Conservation (phyloP, 1,284 basidiomycete species). For the Lignosus rhinocerotis region DNA sequence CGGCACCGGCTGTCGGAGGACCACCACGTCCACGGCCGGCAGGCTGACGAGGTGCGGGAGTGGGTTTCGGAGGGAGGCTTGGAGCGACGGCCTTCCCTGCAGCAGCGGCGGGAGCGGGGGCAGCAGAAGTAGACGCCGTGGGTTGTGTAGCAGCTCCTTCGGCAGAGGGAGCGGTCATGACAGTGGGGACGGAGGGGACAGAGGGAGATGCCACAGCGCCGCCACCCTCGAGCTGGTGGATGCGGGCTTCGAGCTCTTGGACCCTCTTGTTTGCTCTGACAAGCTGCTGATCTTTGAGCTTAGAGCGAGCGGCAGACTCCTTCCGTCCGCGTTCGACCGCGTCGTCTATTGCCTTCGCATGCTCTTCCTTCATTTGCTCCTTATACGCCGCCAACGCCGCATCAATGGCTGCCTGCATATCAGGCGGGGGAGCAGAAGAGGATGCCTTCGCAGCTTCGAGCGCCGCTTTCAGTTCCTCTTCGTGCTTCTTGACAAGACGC, state of each 20-base stretch:
- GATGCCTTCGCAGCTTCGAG: slow-evolving; percentile 37
- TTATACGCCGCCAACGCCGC: slow-evolving; percentile 54
- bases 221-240: slow-evolving; percentile 53
- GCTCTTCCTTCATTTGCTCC: slow-evolving; percentile 44
- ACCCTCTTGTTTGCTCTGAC: slow-evolving; percentile 56
- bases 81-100: slow-evolving; percentile 23
- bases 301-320: slow-evolving; percentile 59
- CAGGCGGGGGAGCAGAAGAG: slow-evolving; percentile 26
- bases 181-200: background rate
- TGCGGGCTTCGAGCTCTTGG: slow-evolving; percentile 66
- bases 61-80: slow-evolving; percentile 28
- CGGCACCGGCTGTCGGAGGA: slow-evolving; percentile 27
- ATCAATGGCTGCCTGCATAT: slow-evolving; percentile 47
- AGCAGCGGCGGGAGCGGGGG: slow-evolving; percentile 22
- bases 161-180: slow-evolving; percentile 11
- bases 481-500: slow-evolving; percentile 52
- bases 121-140: slow-evolving; percentile 10
- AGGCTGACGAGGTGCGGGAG: slow-evolving; percentile 18
- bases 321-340: slow-evolving; percentile 68
- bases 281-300: slow-evolving; percentile 69
- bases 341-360: slow-evolving; percentile 55
- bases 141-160: background rate
- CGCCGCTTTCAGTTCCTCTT: slow-evolving; percentile 54
- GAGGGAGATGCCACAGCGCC: slow-evolving; percentile 34
- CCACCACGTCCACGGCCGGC: slow-evolving; percentile 24